Conservation (phyloP, 2,329 filamentous ascomycete species). For the Dactylellina sp. region DNA sequence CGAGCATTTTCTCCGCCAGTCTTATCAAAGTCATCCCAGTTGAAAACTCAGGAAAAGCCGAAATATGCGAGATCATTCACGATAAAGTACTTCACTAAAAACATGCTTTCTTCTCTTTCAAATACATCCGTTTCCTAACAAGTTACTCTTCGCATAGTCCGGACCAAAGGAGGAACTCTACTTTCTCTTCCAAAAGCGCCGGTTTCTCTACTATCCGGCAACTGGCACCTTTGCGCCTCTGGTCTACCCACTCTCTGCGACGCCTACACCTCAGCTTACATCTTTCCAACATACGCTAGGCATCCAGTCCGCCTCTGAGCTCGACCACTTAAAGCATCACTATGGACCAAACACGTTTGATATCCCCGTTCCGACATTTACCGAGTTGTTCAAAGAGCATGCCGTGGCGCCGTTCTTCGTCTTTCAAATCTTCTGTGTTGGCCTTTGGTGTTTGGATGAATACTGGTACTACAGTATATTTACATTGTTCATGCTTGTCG, state of each 20-base stretch:
- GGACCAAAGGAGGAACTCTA: slow-evolving; percentile 81
- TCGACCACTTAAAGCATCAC: slow-evolving; percentile 85
- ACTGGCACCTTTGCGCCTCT: slow-evolving; percentile 83
- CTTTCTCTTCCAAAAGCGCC: slow-evolving; percentile 97
- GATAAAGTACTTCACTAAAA: slow-evolving; percentile 72
- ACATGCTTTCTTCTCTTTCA: neutral
- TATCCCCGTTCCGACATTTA: slow-evolving; percentile 94
- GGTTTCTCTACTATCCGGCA: slow-evolving; percentile 84
- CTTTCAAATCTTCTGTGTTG: slow-evolving; percentile 98
- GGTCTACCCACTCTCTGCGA: slow-evolving; percentile 82
- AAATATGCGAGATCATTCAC: slow-evolving; percentile 84
- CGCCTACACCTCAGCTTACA: slow-evolving; percentile 82
- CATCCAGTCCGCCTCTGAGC: slow-evolving; percentile 77
- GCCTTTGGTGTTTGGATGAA: slow-evolving; percentile 97
- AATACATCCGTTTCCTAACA: neutral
- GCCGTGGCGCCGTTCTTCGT: slow-evolving; percentile 99
- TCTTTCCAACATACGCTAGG: slow-evolving; percentile 84
- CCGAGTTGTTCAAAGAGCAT: slow-evolving; percentile 97
- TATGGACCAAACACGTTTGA: slow-evolving; percentile 98
- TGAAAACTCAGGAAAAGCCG: slow-evolving; percentile 86
- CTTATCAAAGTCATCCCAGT: slow-evolving; percentile 93
- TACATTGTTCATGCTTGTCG: slow-evolving; percentile 97
- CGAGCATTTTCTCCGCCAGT: slow-evolving; percentile 75
- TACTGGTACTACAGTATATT: slow-evolving; percentile 99
- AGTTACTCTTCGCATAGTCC: slow-evolving; percentile 65